Percentiles rank a stretch among this genome's conserved stretches.
These are phyloP conservation scores for Plasmodium berghei DNA, from an alignment of 169 alveolate genomes.

Conservation along the genomic window DNA sequence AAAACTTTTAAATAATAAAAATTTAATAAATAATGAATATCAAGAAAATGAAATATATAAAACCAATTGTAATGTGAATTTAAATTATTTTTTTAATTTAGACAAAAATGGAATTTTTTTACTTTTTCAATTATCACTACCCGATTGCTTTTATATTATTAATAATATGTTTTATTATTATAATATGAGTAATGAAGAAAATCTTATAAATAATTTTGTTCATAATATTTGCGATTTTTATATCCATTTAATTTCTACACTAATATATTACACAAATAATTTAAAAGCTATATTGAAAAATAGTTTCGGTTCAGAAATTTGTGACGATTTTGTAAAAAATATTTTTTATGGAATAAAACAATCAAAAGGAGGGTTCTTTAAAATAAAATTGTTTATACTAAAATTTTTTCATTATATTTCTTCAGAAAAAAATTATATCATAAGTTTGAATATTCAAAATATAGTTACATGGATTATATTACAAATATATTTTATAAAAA, in stretches of 20 bases:
- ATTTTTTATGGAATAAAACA: neutral
- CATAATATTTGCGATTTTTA: slow-evolving; percentile 43
- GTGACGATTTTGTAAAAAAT: neutral
- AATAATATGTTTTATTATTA: slow-evolving; percentile 23
- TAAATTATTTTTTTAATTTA: slow-evolving; percentile 17
- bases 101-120: slow-evolving; percentile 62
- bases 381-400: too few species aligned
- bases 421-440: too few species aligned
- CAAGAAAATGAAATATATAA: too few species aligned
- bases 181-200: neutral
- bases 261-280: slow-evolving; percentile 3
- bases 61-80: neutral
- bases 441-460: neutral
- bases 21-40: too few species aligned
- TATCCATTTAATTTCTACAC: slow-evolving; percentile 23
- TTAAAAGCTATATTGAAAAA: slow-evolving; percentile 5
- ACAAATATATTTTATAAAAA: slow-evolving; percentile 42
- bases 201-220: slow-evolving; percentile 9
- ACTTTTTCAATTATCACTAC: slow-evolving; percentile 38
- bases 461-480: slow-evolving; percentile 34
- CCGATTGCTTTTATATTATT: slow-evolving; percentile 11
- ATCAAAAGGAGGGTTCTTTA: too few species aligned
- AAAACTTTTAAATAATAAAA: too few species aligned
- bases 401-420: too few species aligned
- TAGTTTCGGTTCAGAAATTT: neutral